Conservation (phyloP, 352 stramenopile species). For the Blastocystis sp. region DNA sequence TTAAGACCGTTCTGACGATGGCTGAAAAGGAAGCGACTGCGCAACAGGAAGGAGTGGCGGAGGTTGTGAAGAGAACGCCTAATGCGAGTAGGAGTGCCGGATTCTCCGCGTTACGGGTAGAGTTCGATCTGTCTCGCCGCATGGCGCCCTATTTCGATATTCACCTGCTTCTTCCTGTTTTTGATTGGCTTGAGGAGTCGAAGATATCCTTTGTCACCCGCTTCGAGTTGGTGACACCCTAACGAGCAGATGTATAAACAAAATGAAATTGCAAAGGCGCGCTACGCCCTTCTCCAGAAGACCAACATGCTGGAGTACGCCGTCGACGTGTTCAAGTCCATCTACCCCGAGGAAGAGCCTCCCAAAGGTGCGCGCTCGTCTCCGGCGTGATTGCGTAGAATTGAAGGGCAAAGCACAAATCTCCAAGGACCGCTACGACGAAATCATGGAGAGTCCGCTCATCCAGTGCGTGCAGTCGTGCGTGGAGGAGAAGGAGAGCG, state of each 20-base stretch:
- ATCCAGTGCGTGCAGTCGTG: background rate
- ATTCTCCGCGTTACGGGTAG: background rate
- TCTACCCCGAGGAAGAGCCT: background rate
- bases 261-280: constrained; percentile 43
- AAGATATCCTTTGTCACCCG: constrained; percentile 13
- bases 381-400: background rate
- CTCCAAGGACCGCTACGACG: background rate
- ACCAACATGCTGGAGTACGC: constrained; percentile 30
- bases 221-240: background rate
- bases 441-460: background rate
- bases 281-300: background rate
- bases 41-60: too few species aligned
- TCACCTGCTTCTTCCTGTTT: constrained; percentile 10
- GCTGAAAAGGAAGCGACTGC: too few species aligned
- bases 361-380: background rate
- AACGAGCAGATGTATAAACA: constrained; percentile 1
- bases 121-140: background rate
- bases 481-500: background rate
- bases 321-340: constrained; percentile 3
- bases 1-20: too few species aligned
- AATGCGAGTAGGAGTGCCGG: too few species aligned
- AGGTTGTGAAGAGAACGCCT: too few species aligned
- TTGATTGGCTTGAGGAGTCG: constrained; percentile 22
- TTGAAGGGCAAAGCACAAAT: background rate
- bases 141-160: constrained; percentile 30